phyloP scores from a whole-genome alignment of 1,284 basidiomycete species.

The Leccinum pachyderme region DNA sequence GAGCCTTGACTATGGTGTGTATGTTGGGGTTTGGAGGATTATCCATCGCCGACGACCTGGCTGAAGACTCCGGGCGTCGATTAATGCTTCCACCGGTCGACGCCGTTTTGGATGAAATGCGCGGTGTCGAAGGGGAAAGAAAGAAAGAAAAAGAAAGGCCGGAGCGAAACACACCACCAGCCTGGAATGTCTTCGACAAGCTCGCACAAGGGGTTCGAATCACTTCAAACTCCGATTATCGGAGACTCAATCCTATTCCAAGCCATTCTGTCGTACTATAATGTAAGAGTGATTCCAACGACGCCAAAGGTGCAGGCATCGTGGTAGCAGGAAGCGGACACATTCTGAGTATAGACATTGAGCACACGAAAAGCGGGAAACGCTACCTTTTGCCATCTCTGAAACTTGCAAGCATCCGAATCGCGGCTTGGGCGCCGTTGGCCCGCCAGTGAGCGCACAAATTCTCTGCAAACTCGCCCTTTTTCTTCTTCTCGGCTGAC shows the following conservation, averaged over 20 bases:
- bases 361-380: neutral
- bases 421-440: conserved; percentile 35
- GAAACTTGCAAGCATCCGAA: neutral
- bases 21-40: conserved; percentile 52
- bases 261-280: too few species aligned
- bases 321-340: neutral
- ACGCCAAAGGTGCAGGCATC: too few species aligned
- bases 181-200: conserved; percentile 24
- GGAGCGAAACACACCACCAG: conserved; percentile 31
- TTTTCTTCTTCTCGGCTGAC: conserved; percentile 10
- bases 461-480: conserved; percentile 32
- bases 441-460: conserved; percentile 77
- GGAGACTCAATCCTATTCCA: conserved; percentile 15
- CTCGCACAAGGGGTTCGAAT: conserved; percentile 6
- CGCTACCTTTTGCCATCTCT: conserved; percentile 10
- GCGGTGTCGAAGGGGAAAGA: conserved; percentile 14
- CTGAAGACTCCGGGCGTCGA: conserved; percentile 75
- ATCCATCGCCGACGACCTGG: conserved; percentile 49
- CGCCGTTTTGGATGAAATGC: conserved; percentile 61
- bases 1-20: conserved; percentile 81
- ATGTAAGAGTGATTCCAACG: too few species aligned
- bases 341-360: neutral
- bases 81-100: conserved; percentile 66
- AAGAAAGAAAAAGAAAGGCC: conserved; percentile 31
- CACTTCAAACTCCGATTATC: conserved; percentile 22